Evolutionary conservation across 192 early-diverging fungal genomes (phyloP), one percentile per base, ranked within the genome.

Genomic region (Umbelopsis ramanniana): DNA sequence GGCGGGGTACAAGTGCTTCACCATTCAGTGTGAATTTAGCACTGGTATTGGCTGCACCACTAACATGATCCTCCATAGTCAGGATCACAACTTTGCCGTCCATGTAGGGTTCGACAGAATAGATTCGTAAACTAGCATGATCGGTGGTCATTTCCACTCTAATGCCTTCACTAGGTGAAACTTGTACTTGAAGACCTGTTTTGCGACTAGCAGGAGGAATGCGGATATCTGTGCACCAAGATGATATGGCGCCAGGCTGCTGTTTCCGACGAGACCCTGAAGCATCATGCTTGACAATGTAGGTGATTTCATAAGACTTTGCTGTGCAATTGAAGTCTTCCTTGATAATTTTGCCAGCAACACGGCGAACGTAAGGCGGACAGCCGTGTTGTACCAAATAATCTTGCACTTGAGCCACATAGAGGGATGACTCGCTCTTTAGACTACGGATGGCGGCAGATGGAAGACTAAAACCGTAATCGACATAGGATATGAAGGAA

Each of bases 311-410:
- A 46, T 80, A 86, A n/a, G 55, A 69, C 6, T 75, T 73, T 26
- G 68, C 76, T 24, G 82, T 72, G 12, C 73, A 52, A 14, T 85
- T 72, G 26, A 83, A 83, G 5, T 75, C 75, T 29, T 84, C 82
- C 43, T 82, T 54, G 15, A 81, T 77, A 3, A 86, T 67, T 26
- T 76, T 81, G 7, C 82, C 82, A 24, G 83, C 80, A 7, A 84
- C 79, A 21, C 80, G 75, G 5, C 81, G 74, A 6, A 86, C 77
- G 72, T 85, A 88, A 14, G 87, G 87, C 21, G 87, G 87, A 70
- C 79, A 86, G 24, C 87, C 87, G 48, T 53, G 66, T 35, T 80
- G 78, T 46, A 77, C 54, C 11, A 88, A 52, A 23, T 82, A 83
- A 2, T 85, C 80, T 43, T 81, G 72, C 21, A 86, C 53, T 4